These are phyloP conservation scores for Termitomyces titanicus DNA, from an alignment of 768 basidiomycete species.

Conservation along the genomic window DNA sequence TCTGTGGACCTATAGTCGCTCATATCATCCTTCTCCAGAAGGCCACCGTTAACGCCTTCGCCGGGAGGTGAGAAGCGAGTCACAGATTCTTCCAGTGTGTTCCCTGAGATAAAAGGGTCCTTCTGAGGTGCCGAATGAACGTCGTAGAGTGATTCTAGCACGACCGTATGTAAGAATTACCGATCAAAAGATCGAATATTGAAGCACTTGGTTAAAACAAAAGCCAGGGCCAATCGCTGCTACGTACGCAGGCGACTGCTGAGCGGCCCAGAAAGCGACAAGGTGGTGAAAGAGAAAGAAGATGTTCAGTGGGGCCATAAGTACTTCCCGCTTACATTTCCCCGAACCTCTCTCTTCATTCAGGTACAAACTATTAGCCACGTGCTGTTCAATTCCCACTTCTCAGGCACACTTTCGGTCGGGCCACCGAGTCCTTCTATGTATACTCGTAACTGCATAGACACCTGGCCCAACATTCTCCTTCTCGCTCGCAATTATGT, in stretches of 20 bases:
- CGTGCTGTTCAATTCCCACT: slow-evolving; percentile 7
- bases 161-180: neutral
- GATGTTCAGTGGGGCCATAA: slow-evolving; percentile 9
- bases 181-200: slow-evolving; percentile 7
- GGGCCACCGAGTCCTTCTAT: no score
- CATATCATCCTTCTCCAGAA: slow-evolving; percentile 34
- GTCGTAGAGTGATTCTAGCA: neutral
- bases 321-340: slow-evolving; percentile 14
- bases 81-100: slow-evolving; percentile 24
- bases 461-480: neutral
- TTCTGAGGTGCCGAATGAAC: neutral
- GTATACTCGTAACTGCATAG: neutral
- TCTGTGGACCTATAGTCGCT: slow-evolving; percentile 25
- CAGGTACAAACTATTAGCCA: slow-evolving; percentile 13
- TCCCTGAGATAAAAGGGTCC: neutral
- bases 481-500: neutral
- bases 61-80: slow-evolving; percentile 20
- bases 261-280: neutral
- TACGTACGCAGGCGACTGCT: neutral
- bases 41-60: slow-evolving; percentile 12
- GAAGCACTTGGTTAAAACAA: neutral
- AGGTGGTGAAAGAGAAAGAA: neutral
- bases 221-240: neutral
- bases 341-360: no score
- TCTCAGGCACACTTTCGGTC: no score